Evolutionary conservation across 2,329 filamentous ascomycete species (phyloP), one percentile per base, ranked within the genome.

Genomic region (Xylariaceae sp.): DNA sequence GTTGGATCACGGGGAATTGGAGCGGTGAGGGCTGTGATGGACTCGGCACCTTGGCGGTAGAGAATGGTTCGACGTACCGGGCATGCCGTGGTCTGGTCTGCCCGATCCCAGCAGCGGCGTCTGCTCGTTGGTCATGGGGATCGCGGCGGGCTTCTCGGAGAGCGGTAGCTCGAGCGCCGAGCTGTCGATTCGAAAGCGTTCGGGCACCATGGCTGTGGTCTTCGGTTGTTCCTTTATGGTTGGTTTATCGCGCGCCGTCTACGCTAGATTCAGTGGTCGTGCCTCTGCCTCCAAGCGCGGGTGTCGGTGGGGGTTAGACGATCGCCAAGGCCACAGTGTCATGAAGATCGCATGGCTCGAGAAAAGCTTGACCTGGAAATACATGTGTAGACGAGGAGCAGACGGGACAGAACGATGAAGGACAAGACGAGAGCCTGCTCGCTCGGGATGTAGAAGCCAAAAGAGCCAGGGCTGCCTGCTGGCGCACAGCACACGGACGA

Each of bases 31-130:
- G n/a, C 11, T 19, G 40, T 32, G 29, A 12, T n/a, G 24, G 43
- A 48, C 47, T 34, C 18, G 37, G 19, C 17, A 17, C 29, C 13
- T 19, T 11, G 9, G 37, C n/a, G n/a, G 11, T 11, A 26, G 17
- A 24, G 33, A 30, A 15, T 39, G 33, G n/a, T 34, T 43, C 19
- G 22, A 22, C 13, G 22, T 26, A 26, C 19, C 13, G 13, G 37
- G 22, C 45, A 50, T 43, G 22, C 22, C 22, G 22, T 16, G 50
- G 30, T n/a, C 30, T 32, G 30, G 7, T 17, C 22, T 39, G 6
- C 22, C 22, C 22, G 22, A 11, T 11, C 22, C 22, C 33, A 34
- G 17, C 33, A 34, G 33, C 33, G 33, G 33, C 17, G 33, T 34
- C 33, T 19, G 33, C 9, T 34, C 33, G 17, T 6, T 19, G 4